Evolutionary conservation across 129 eudicot genomes (phyloP).

Genomic region (Tagetes patula): DNA sequence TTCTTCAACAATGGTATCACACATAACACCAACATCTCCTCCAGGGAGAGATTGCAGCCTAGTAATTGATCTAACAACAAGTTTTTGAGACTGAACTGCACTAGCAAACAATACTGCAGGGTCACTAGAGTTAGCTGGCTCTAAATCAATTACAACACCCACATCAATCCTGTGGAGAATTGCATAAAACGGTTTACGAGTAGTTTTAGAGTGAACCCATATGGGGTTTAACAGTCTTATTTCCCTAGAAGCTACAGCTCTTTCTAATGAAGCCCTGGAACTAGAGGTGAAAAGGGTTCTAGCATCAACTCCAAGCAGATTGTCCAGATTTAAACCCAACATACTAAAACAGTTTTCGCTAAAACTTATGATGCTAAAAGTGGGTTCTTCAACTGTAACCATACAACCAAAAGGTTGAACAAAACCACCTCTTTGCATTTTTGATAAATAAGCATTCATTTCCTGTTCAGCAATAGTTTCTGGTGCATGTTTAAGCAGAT

Average conservation of each 20-base stretch:
- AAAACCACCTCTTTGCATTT: constrained; percentile 70
- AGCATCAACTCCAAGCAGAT: constrained; percentile 63
- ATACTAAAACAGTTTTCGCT: constrained; percentile 63
- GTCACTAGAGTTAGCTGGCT: constrained; percentile 60
- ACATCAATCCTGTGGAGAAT: constrained; percentile 71
- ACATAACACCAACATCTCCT: constrained; percentile 58
- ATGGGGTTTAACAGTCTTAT: constrained; percentile 63
- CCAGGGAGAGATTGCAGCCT: constrained; percentile 63
- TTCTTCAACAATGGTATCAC: constrained; percentile 68
- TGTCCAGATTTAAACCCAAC: constrained; percentile 44
- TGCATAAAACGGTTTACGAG: constrained; percentile 60
- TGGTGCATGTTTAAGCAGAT: constrained; percentile 35
- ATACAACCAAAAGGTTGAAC: constrained; percentile 77
- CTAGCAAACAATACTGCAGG: constrained; percentile 52
- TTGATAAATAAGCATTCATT: constrained; percentile 54
- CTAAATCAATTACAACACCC: constrained; percentile 73
- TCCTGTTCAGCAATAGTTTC: constrained; percentile 39
- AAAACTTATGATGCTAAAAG: constrained; percentile 48
- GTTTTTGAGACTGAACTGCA: constrained; percentile 63
- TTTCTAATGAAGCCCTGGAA: constrained; percentile 52
- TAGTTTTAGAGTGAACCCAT: constrained; percentile 57
- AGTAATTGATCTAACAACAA: constrained; percentile 55
- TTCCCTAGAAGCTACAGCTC: constrained; percentile 47
- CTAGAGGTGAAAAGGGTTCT: constrained; percentile 58
- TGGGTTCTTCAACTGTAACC: constrained; percentile 62